Base-by-base conservation (phyloP, 2,329 filamentous ascomycete genomes). In the Lecanicillium sp. region DNA sequence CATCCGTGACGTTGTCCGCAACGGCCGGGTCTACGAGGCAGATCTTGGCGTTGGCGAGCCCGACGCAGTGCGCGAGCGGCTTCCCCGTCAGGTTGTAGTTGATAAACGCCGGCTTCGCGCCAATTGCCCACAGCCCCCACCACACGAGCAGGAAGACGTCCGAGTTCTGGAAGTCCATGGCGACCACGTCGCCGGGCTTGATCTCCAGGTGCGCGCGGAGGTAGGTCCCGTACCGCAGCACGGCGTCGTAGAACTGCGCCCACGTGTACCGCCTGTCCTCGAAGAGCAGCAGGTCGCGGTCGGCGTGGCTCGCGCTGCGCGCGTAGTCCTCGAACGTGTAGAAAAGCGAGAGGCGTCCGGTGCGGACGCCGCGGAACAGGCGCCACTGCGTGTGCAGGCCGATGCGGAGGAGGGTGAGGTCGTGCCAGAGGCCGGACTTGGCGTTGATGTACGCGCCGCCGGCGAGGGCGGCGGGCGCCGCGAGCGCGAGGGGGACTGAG, bases 61-160 rank as follows among this genome's bases (percentile, higher is more conserved):
- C 77, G 37, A 94, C 72, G 55, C 86, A 91, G 65, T 95, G 89
- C 3, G 78, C 64, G 52, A 95, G 70, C 0, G 87, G 75, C 23
- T 84, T 79, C 11, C 82, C 84, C 0, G 77, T 75, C 41, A 95
- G 69, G 61, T 93, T 93, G 67, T 90, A 91, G 66, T 95, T 95
- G 67, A 95, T 85, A 57, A 93, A 88, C 0, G 89, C 89, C 0
- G 89, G 88, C 48, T 82, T 82, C 0, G 86, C 89, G 10, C 90
- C 90, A 50, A 95, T 81, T 24, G 83, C 81, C 88, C 88, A 95
- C 26, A 95, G 67, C 0, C 84, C 89, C 47, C 90, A 71, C 74
- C 83, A 79, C 8, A 94, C 53, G 61, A 90, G 87, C 23, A 91
- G 59, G 58, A 89, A 91, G 3, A 77, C 75, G n/a, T 88, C 81